Base-by-base conservation (phyloP, 345 rosid species). In the Mercurialis annua region DNA sequence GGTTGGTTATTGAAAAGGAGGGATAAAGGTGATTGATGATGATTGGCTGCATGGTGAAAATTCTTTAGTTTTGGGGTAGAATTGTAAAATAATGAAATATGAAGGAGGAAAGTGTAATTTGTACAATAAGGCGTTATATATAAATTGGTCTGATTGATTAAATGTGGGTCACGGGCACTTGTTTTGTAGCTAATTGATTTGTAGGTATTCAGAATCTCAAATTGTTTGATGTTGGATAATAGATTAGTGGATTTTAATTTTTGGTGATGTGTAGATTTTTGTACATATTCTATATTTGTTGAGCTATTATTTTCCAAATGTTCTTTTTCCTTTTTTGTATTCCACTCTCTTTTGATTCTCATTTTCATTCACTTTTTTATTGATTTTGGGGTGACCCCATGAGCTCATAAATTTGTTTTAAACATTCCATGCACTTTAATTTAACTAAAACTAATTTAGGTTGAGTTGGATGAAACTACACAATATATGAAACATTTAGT, bases 11-110 rank as follows among this genome's bases (percentile, higher is more conserved):
- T n/a, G 57, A 51, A 40, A 65, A 9, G 38, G 50, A 43, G 16
- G 2, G 31, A 42, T 8, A 30, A 29, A 5, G 29, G 44, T 23
- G 20, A 7, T 3, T 24, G 24, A 30, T 20, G 59, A 20, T 21
- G 66, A 12, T 26, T 36, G 51, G 40, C 17, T 36, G 73, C 49
- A 8, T 38, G 59, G 58, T 49, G 24, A 36, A 26, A 29, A 40
- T 29, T 21, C 5, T 21, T 29, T 51, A 4, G 20, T 38, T 26
- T 36, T 20, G 44, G 40, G 4, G 5, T 34, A 34, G 40, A 34
- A 34, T 20, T 47, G 5, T 5, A 47, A 47, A 15, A 47, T n/a
- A 16, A 44, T 47, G 40, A 20, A 48, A 63, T n/a, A 44, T 48
- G 12, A 6, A 20, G 48, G 42, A 18, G 29, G 10, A 30, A 27